phyloP scores from a whole-genome alignment of 139 green algal species.

The Chlamydomonas applanata region DNA sequence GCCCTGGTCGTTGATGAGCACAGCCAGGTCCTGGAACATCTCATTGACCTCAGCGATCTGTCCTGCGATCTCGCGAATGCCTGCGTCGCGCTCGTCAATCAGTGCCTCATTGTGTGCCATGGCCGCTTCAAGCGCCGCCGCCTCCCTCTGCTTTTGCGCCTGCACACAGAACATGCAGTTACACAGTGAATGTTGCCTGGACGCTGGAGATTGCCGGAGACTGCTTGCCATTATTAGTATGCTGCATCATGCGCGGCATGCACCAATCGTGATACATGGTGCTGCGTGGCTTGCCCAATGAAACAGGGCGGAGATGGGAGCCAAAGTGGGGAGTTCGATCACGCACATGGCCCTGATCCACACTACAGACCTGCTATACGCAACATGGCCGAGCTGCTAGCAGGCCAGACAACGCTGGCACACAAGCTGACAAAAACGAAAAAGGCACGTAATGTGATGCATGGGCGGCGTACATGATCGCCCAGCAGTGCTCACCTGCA shows the following conservation, averaged over 20 bases:
- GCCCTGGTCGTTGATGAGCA: conserved; percentile 87
- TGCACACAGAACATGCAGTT: background rate
- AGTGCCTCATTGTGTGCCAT: conserved; percentile 79
- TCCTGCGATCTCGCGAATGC: conserved; percentile 56
- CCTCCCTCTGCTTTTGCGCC: conserved; percentile 26
- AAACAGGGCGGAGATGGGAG: too few species aligned
- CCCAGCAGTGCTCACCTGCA: background rate
- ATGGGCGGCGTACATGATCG: too few species aligned
- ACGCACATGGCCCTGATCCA: too few species aligned
- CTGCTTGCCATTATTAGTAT: background rate
- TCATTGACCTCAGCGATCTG: conserved; percentile 64
- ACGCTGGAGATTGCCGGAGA: background rate
- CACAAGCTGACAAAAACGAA: too few species aligned
- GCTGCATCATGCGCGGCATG: background rate
- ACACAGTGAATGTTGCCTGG: background rate
- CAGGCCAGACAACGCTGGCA: too few species aligned
- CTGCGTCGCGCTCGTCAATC: conserved; percentile 83
- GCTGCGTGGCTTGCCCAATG: too few species aligned
- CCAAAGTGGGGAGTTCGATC: too few species aligned
- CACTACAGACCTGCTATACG: too few species aligned
- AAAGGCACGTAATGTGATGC: too few species aligned
- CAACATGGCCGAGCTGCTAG: too few species aligned
- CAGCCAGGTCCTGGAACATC: conserved; percentile 84
- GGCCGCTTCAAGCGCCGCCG: conserved; percentile 53
- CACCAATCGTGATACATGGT: too few species aligned